These are phyloP conservation scores for Combretum micranthum DNA, from an alignment of 345 rosid genomes.

Conservation along the genomic window DNA sequence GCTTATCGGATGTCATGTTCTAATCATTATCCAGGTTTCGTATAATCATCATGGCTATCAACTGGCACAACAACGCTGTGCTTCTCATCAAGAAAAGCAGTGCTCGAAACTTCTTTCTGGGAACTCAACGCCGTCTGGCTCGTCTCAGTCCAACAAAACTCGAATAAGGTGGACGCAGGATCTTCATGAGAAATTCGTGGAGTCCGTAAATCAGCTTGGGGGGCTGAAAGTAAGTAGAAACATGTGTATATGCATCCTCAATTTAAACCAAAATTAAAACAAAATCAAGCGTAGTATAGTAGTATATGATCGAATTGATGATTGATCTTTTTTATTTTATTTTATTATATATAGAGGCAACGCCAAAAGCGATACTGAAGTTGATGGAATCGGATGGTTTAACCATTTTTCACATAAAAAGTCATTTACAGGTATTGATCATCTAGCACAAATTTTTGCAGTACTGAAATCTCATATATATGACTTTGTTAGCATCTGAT, in stretches of 20 bases:
- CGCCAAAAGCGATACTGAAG: conserved; percentile 87
- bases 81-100: conserved; percentile 25
- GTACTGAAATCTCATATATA: neutral
- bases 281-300: neutral
- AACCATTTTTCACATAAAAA: conserved; percentile 93
- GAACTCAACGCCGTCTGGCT: conserved; percentile 16
- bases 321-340: conserved; percentile 9
- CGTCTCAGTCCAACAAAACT: conserved; percentile 33
- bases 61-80: conserved; percentile 21
- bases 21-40: conserved; percentile 20
- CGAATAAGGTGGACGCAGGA: conserved; percentile 85
- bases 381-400: conserved; percentile 83
- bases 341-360: conserved; percentile 51
- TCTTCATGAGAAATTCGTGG: conserved; percentile 84
- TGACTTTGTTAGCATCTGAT: neutral
- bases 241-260: neutral
- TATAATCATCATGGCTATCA: conserved; percentile 17
- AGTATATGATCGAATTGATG: neutral
- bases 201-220: conserved; percentile 70
- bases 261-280: neutral
- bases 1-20: neutral
- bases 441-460: no score
- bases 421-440: conserved; percentile 74
- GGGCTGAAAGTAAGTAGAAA: conserved; percentile 69
- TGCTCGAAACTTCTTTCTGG: conserved; percentile 20